phyloP scores from a whole-genome alignment of 805 yeast genomes.

The Cyberlindnera lachancei region DNA sequence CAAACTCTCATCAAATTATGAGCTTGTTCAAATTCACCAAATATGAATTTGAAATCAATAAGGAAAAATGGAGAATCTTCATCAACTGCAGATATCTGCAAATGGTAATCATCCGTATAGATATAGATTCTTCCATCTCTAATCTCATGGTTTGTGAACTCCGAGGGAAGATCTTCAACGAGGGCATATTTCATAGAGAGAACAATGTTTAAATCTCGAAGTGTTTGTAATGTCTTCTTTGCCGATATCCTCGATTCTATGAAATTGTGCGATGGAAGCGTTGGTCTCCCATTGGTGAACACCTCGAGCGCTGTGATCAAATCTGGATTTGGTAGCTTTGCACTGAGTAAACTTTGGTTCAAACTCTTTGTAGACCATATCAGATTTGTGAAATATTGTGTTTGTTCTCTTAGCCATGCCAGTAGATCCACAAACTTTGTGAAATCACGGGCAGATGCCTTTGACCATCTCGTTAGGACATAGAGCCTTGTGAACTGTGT shows the following conservation, averaged over 20 bases:
- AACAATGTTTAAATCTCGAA: conserved; percentile 64
- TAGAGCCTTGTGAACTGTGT: conserved; percentile 80
- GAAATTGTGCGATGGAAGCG: conserved; percentile 56
- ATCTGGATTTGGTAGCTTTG: conserved; percentile 91
- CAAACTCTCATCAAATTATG: conserved; percentile 44
- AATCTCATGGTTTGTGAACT: conserved; percentile 56
- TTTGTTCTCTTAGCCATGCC: conserved; percentile 80
- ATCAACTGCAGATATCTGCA: conserved; percentile 71
- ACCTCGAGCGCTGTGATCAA: conserved; percentile 83
- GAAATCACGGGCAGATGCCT: conserved; percentile 62
- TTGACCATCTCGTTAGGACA: conserved; percentile 82
- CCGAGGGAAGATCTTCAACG: conserved; percentile 50
- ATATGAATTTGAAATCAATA: conserved; percentile 59
- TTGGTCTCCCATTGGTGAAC: conserved; percentile 68
- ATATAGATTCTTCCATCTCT: conserved; percentile 66
- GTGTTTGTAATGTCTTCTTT: conserved; percentile 50
- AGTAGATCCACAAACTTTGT: conserved; percentile 75
- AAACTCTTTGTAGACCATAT: conserved; percentile 62
- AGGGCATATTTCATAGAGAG: conserved; percentile 71
- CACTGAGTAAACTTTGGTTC: conserved; percentile 69
- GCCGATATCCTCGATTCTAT: conserved; percentile 42
- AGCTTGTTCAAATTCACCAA: conserved; percentile 18
- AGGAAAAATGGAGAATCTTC: conserved; percentile 66
- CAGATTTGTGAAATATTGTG: conserved; percentile 54
- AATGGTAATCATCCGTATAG: conserved; percentile 58